Conservation (phyloP, 768 basidiomycete species). For the Lentinus tigrinus region DNA sequence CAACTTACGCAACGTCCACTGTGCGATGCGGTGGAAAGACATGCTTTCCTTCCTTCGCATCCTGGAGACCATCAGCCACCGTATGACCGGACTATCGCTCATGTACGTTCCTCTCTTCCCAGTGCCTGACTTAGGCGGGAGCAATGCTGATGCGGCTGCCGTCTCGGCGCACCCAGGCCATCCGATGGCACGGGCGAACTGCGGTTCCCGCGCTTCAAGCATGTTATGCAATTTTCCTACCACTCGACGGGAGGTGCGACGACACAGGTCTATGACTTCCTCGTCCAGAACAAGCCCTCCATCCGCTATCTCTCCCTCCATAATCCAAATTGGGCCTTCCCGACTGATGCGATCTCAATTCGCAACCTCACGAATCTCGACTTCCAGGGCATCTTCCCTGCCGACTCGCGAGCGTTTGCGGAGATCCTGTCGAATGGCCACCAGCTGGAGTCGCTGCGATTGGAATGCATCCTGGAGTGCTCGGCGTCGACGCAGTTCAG, state of each 20-base stretch:
- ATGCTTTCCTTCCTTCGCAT: constrained; percentile 52
- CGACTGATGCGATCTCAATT: constrained; percentile 49
- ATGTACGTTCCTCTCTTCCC: constrained; percentile 20
- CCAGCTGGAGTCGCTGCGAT: constrained; percentile 60
- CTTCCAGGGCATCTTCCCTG: constrained; percentile 57
- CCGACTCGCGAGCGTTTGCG: constrained; percentile 48
- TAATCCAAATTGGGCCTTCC: constrained; percentile 57
- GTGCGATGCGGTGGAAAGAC: constrained; percentile 55
- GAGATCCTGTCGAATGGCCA: constrained; percentile 61
- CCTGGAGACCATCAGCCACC: constrained; percentile 50
- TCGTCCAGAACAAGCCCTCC: constrained; percentile 50
- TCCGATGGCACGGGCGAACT: constrained; percentile 30
- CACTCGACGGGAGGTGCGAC: constrained; percentile 43
- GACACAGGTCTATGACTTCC: constrained; percentile 42
- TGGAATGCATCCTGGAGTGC: constrained; percentile 56
- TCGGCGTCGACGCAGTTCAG: constrained; percentile 49
- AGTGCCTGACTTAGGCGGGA: background rate
- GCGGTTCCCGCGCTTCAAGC: constrained; percentile 30
- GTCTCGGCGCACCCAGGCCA: constrained; percentile 16
- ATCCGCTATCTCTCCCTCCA: constrained; percentile 56
- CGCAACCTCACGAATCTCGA: constrained; percentile 65
- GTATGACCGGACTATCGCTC: constrained; percentile 56
- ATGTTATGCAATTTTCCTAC: constrained; percentile 60
- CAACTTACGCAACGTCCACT: constrained; percentile 59
- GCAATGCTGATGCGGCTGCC: background rate